These are phyloP conservation scores for Capsicum chinense DNA, from an alignment of 257 asterid genomes.

Conservation along the genomic window DNA sequence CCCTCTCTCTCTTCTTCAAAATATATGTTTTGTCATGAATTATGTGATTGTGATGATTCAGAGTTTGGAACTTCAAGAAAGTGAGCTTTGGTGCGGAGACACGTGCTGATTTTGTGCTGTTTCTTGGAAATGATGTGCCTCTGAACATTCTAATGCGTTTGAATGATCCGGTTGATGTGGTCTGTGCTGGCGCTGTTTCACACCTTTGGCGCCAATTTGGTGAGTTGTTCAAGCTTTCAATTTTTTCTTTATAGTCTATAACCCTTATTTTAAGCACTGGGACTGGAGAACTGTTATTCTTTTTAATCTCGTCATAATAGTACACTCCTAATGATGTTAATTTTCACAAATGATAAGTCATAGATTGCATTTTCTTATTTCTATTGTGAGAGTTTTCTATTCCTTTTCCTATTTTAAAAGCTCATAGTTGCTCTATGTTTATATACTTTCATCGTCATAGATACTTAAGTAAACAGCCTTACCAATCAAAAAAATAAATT, in stretches of 20 bases:
- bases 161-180: constrained; percentile 73
- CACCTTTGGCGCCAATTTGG: constrained; percentile 70
- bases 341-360: constrained; percentile 19
- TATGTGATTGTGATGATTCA: constrained; percentile 21
- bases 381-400: neutral
- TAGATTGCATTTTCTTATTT: constrained; percentile 20
- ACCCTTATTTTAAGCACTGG: neutral
- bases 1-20: neutral
- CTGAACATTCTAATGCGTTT: constrained; percentile 47
- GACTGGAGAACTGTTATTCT: neutral
- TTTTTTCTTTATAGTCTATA: neutral
- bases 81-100: constrained; percentile 36
- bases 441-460: neutral
- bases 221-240: constrained; percentile 42
- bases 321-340: neutral
- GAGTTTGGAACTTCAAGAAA: constrained; percentile 25
- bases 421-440: neutral
- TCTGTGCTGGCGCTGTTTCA: constrained; percentile 62
- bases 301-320: neutral
- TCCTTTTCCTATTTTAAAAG: constrained; percentile 10
- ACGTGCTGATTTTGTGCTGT: constrained; percentile 53
- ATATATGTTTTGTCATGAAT: neutral
- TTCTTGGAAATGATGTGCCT: constrained; percentile 55
- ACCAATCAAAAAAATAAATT: no score
- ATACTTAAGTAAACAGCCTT: neutral